These are phyloP conservation scores for Silene conica DNA, from an alignment of 148 eudicot species.

Conservation along the genomic window DNA sequence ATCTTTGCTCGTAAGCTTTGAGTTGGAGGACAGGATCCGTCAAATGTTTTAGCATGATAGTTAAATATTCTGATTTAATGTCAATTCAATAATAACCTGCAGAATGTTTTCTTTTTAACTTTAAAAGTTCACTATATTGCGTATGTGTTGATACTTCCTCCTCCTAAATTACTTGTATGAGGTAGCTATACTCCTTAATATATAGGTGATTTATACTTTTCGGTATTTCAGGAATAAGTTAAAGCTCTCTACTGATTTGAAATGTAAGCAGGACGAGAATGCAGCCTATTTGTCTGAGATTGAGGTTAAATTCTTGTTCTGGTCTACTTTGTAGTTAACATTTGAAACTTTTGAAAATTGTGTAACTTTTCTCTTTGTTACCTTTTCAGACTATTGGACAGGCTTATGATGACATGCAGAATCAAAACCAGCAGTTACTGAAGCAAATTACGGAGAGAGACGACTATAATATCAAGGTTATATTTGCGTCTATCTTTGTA, in stretches of 20 bases:
- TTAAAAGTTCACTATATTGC: background rate
- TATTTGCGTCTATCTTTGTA: background rate
- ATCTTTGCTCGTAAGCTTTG: background rate
- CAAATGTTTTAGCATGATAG: background rate
- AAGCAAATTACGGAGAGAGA: conserved; percentile 94
- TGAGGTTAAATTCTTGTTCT: conserved; percentile 46
- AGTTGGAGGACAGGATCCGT: background rate
- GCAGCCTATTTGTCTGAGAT: conserved; percentile 88
- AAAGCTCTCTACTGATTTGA: conserved; percentile 51
- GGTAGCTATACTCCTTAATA: background rate
- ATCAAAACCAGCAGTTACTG: conserved; percentile 79
- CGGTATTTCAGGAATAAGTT: conserved; percentile 54
- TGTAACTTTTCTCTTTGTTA: background rate
- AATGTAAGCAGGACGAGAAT: conserved; percentile 82
- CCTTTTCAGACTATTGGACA: conserved; percentile 70
- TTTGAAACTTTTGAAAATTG: background rate
- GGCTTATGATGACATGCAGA: conserved; percentile 94
- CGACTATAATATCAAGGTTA: conserved; percentile 90
- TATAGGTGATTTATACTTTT: background rate
- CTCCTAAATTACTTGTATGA: background rate
- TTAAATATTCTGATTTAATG: background rate
- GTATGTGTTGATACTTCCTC: background rate
- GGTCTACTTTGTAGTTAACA: conserved; percentile 7
- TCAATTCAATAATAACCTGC: background rate
- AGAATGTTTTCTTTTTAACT: background rate